A percentile compares a stretch with the other conserved stretches of the same genome.
These are phyloP conservation scores for Fusarium cicatricum DNA, from an alignment of 2,329 filamentous ascomycete genomes.

Conservation along the genomic window DNA sequence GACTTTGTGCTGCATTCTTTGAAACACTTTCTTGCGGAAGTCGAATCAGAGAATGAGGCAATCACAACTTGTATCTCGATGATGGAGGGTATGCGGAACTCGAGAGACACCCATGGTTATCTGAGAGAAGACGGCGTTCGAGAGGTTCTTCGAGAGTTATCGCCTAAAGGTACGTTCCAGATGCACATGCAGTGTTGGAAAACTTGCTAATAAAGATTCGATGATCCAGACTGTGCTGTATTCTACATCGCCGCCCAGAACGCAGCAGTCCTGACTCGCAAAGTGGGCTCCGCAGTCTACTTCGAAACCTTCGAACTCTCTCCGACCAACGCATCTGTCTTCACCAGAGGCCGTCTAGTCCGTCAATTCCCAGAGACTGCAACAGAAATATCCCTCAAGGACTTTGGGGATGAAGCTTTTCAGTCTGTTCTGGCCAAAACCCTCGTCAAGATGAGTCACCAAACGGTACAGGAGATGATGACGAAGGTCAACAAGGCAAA, in stretches of 20 bases:
- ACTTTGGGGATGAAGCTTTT: conserved; percentile 26
- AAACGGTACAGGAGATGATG: conserved; percentile 33
- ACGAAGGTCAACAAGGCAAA: conserved; percentile 49
- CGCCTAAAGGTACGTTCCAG: neutral
- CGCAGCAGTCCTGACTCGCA: conserved; percentile 20
- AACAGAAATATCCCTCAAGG: neutral
- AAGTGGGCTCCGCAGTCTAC: neutral
- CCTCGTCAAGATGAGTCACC: conserved; percentile 44
- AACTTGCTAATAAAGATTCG: neutral
- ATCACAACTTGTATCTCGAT: conserved; percentile 12
- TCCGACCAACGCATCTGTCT: conserved; percentile 13
- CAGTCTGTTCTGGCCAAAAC: conserved; percentile 33
- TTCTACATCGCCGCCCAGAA: conserved; percentile 27
- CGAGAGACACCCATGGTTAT: neutral
- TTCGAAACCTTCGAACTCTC: conserved; percentile 31
- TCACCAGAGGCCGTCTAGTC: conserved; percentile 17
- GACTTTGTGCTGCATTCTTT: conserved; percentile 17
- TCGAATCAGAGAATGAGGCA: neutral
- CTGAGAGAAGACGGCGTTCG: conserved; percentile 4
- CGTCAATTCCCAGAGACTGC: conserved; percentile 23
- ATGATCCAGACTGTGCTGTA: neutral
- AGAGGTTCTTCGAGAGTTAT: neutral
- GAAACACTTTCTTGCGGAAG: conserved; percentile 3
- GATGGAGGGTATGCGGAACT: conserved; percentile 12
- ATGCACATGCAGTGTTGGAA: neutral